Evolutionary conservation across 805 yeast genomes (phyloP).

Genomic region (Wickerhamiella slavikovae): DNA sequence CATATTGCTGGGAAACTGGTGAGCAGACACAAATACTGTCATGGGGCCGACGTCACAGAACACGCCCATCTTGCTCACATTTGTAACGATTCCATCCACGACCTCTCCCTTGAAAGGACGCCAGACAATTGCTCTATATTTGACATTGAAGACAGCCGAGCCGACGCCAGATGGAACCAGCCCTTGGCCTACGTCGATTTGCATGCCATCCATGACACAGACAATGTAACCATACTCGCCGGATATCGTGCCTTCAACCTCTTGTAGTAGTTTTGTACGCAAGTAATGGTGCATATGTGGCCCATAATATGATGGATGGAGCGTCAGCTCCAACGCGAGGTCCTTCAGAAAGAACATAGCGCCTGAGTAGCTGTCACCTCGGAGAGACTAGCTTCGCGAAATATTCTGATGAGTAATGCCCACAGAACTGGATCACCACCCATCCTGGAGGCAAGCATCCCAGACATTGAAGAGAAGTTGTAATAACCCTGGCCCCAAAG

Average conservation of each 20-base stretch:
- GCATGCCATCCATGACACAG: conserved; percentile 86
- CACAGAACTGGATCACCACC: too few species aligned
- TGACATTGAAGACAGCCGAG: conserved; percentile 88
- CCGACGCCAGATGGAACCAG: conserved; percentile 80
- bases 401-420: neutral
- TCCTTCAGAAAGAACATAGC: conserved; percentile 36
- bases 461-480: neutral
- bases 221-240: conserved; percentile 97
- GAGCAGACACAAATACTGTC: conserved; percentile 84
- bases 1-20: conserved; percentile 87
- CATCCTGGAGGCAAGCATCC: too few species aligned
- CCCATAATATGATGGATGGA: conserved; percentile 94
- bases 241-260: conserved; percentile 96
- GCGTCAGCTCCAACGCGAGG: conserved; percentile 71
- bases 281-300: conserved; percentile 92
- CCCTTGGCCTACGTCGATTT: conserved; percentile 89
- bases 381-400: neutral
- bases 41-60: conserved; percentile 97
- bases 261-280: conserved; percentile 74
- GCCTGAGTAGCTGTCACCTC: too few species aligned
- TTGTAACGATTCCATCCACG: conserved; percentile 88
- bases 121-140: conserved; percentile 93
- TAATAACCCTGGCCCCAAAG: too few species aligned
- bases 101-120: conserved; percentile 98
- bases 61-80: conserved; percentile 86